A percentile compares a stretch with the other conserved stretches of the same genome.
These are phyloP conservation scores for Carex myosuroides DNA, from an alignment of 176 grass and related monocot genomes.

Conservation along the genomic window DNA sequence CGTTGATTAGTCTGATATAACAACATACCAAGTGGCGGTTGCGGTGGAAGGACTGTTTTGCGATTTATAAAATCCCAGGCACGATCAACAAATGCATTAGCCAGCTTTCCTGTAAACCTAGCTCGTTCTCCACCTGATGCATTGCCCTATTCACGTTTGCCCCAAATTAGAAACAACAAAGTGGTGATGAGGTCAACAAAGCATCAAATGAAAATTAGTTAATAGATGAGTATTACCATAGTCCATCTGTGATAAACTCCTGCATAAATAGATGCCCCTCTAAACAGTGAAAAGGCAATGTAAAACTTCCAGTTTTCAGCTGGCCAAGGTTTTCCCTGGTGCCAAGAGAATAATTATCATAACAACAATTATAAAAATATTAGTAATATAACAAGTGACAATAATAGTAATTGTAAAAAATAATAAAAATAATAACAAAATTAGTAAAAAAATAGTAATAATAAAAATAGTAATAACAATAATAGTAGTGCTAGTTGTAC, in stretches of 20 bases:
- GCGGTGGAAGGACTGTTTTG: constrained; percentile 44
- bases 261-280: constrained; percentile 81
- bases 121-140: constrained; percentile 92
- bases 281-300: constrained; percentile 82
- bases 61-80: constrained; percentile 67
- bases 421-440: neutral
- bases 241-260: constrained; percentile 97
- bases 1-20: neutral
- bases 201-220: constrained; percentile 16
- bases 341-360: constrained; percentile 11
- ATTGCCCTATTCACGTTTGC: constrained; percentile 54
- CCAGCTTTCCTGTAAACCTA: constrained; percentile 46
- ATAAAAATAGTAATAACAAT: neutral
- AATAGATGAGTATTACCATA: constrained; percentile 42
- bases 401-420: neutral
- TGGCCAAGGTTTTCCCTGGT: constrained; percentile 76
- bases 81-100: constrained; percentile 54
- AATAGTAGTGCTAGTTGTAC: neutral
- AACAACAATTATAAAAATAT: neutral
- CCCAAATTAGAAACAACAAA: constrained; percentile 33
- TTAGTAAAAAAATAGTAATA: neutral
- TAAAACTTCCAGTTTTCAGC: constrained; percentile 85
- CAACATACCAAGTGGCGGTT: constrained; percentile 47
- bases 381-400: neutral
- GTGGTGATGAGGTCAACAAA: constrained; percentile 6